Base-by-base conservation (phyloP, 805 yeast species). In the Naumovozyma baii region DNA sequence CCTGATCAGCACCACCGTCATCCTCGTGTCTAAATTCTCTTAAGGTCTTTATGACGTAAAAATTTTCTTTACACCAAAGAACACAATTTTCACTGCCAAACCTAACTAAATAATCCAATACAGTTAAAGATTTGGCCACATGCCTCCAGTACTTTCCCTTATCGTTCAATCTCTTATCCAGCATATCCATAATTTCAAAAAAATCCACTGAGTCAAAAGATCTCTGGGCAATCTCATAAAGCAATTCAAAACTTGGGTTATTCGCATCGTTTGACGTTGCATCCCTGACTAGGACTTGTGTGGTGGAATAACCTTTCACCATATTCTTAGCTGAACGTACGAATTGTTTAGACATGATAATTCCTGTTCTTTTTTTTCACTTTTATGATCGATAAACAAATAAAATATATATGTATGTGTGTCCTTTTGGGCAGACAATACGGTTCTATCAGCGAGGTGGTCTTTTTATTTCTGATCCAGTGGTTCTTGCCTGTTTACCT, bases 81-180 rank as follows among this genome's bases (percentile, higher is more conserved):
- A 88, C 95, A 53, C 88, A 90, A 53, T 82, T 80, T 49, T 87
- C 95, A 16, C 87, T 74, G 31, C 96, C 98, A 44, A 72, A 74
- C 50, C 92, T 76, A 15, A 88, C 86, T 42, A 88, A 68, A 62
- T 80, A 90, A 54, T 88, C 96, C 50, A 90, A 70, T n/a, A 90
- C 79, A 2, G 94, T 82, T 45, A 90, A 69, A 1, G 95, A 80
- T 62, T 90, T 92, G 46, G 94, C 88, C 37, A 90, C 88, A 59
- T 90, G 98, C 49, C 95, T 74, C 96, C 96, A 90, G 64, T 90
- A 83, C 61, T 87, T 88, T 45, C 97, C 97, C 67, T 88, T 88
- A 58, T 90, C 97, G 56, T 90, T 90, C 48, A 90, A 67, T 47
- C 98, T 74, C 49, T 86, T 76, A 64, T 90, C 96, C 34, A 90